Evolutionary conservation across 106 monocot genomes (phyloP), one percentile per base, ranked within the genome.

Genomic region (Dendrobium nobile): DNA sequence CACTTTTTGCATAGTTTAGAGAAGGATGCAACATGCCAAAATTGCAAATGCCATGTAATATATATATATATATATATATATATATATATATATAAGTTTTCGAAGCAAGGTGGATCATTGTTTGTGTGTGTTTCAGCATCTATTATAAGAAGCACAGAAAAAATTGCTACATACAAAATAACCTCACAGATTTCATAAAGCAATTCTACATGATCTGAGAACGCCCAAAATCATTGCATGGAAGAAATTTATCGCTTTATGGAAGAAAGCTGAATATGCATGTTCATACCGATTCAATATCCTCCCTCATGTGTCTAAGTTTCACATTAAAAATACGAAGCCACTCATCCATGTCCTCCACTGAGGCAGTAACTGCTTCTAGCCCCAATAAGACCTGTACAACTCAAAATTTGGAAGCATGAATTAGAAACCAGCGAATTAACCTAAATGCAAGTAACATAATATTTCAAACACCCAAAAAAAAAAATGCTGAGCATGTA

Each of bases 301-400:
- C 99, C 87, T 99, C 99, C 85, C 99, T 90, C 99, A 99, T 99
- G 82, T 95, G 99, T 80, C 95, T 90, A 51, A 99, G 95, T 58
- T 99, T 99, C 72, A 91, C 83, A 86, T 99, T 99, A 77, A 99
- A 99, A 64, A 93, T 99, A 1, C 88, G 82, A n/a, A 99, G 80
- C 99, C 99, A 99, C 80, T 99, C 95, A 85, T 99, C 99, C 90
- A 99, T 91, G 83, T 99, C 99, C 77, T 99, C 99, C 67, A 99
- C 93, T 79, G 90, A 90, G 56, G 77, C 75, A 72, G 81, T 80
- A 76, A 95, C 90, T 72, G 84, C 81, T 79, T 95, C 99, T 80
- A 99, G 75, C 75, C 99, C 91, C 77, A 90, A 88, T 73, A 99
- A 83, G 78, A 99, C 90, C 99, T 99, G 88, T 78, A 83, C 27